phyloP scores from a whole-genome alignment of 495 filamentous ascomycete genomes.

The Penicillium coffeae region DNA sequence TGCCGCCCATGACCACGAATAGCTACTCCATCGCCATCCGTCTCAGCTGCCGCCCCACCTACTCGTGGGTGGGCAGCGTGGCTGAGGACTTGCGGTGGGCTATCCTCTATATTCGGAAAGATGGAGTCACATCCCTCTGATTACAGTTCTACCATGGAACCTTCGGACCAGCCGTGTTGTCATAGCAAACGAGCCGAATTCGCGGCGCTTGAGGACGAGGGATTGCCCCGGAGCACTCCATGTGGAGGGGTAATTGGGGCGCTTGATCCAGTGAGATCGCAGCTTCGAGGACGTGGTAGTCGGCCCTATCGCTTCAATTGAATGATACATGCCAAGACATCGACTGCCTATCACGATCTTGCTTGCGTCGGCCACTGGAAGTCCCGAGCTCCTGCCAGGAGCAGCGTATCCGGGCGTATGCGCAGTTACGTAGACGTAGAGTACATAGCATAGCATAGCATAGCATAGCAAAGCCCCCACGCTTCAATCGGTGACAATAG shows the following conservation, averaged over 20 bases:
- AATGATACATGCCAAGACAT: not conserved
- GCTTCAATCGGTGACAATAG: no score
- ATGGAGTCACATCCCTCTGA: slow-evolving; percentile 10
- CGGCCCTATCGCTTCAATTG: not conserved
- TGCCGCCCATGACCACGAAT: slow-evolving; percentile 4
- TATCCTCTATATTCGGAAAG: slow-evolving; percentile 8
- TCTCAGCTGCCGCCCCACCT: slow-evolving; percentile 19
- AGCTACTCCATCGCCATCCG: slow-evolving; percentile 7
- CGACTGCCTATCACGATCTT: slow-evolving; percentile 2
- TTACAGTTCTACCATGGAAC: slow-evolving; percentile 14
- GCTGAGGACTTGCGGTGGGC: slow-evolving; percentile 11
- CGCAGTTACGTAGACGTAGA: no score
- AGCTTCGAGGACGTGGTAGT: not conserved
- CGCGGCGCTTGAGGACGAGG: no score
- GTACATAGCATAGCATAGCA: no score
- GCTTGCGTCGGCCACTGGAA: not conserved
- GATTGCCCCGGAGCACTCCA: no score
- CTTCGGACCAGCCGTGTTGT: not conserved
- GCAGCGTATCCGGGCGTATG: no score
- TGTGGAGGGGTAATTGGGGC: slow-evolving; percentile 6
- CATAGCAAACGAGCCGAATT: no score
- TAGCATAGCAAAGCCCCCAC: no score
- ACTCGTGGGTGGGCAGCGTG: slow-evolving; percentile 13
- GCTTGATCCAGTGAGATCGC: slow-evolving; percentile 7
- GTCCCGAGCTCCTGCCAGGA: no score